Conservation (phyloP, 176 grass and related monocot species). For the Eleusine coracana region DNA sequence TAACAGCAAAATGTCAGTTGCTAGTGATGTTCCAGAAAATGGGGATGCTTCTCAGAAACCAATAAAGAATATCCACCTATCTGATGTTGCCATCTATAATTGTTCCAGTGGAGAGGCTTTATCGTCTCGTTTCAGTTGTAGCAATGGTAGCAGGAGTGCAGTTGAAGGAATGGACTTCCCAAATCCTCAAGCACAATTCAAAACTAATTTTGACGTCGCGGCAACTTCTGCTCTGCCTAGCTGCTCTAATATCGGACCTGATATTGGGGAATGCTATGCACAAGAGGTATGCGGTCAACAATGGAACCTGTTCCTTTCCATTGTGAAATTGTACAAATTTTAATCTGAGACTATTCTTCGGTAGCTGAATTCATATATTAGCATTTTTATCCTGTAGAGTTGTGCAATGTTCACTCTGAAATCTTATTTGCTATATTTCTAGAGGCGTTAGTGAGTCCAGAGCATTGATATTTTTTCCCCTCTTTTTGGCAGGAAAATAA, state of each 20-base stretch:
- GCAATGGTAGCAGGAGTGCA: constrained; percentile 19
- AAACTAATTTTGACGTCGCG: constrained; percentile 36
- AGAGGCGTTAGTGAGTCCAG: constrained; percentile 18
- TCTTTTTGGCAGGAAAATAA: constrained; percentile 51
- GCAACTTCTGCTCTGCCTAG: constrained; percentile 33
- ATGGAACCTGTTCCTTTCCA: constrained; percentile 30
- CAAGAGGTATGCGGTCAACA: constrained; percentile 46
- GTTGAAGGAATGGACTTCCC: constrained; percentile 12
- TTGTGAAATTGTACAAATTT: constrained; percentile 20
- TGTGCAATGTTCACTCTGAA: constrained; percentile 15
- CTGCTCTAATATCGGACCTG: constrained; percentile 29
- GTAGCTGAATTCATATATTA: constrained; percentile 21
- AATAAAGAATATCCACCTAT: constrained; percentile 13
- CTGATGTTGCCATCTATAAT: constrained; percentile 38
- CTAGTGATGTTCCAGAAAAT: constrained; percentile 26
- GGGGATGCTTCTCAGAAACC: constrained; percentile 36
- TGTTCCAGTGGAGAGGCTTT: constrained; percentile 35
- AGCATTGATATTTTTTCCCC: constrained; percentile 7
- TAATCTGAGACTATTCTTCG: constrained; percentile 11
- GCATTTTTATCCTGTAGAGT: constrained; percentile 16
- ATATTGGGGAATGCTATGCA: constrained; percentile 27
- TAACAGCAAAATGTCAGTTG: constrained; percentile 15
- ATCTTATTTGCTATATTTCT: constrained; percentile 29
- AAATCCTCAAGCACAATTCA: constrained; percentile 33
- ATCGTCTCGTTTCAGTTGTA: not conserved